Base-by-base conservation (phyloP, 208 protist species). In the Strigomonas culicis region DNA sequence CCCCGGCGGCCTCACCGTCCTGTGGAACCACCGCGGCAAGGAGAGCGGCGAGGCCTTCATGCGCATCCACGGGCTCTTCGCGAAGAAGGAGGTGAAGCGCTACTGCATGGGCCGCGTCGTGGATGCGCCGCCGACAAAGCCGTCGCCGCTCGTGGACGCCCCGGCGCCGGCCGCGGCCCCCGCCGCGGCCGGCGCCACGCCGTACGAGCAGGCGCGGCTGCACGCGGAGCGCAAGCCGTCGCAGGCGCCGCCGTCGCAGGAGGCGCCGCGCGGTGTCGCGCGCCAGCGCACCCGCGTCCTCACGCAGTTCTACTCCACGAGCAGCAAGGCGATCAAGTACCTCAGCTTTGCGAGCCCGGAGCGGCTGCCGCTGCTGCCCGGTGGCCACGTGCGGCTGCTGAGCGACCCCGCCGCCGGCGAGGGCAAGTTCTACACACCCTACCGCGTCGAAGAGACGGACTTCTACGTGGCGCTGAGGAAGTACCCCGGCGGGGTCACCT, bases 41-140 rank as follows among this genome's bases (percentile, higher is more conserved):
- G 86, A 92, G 56, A 83, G 77, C 36, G 86, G 86, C 2, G 75
- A 82, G 1, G 36, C 62, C 4, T 94, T 94, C 59, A 79, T 83
- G 63, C 79, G 84, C 2, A 86, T 94, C 44, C 88, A 94, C 64
- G 77, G 88, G 30, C 44, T 50, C 11, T 71, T 52, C 1, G 80
- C 81, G 1, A 80, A 74, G 59, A 52, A 64, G 43, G 66, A 65
- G 64, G 65, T 78, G 7, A 49, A 68, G 51, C 31, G 73, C 19
- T 88, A 77, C 61, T 77, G 70, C 47, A 51, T 93, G 32, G 87
- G 80, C 1, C 69, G 57, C 8, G 64, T 82, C 4, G 21, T 43
- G 11, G 70, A 61, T 4, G 32, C 24, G 8, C n/a, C 36, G 1
- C 44, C 58, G 6, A 27, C 34, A 4, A 21, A 7, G 7, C 34